Conservation (phyloP, 2,329 filamentous ascomycete genomes). For the Fusarium humuli region DNA sequence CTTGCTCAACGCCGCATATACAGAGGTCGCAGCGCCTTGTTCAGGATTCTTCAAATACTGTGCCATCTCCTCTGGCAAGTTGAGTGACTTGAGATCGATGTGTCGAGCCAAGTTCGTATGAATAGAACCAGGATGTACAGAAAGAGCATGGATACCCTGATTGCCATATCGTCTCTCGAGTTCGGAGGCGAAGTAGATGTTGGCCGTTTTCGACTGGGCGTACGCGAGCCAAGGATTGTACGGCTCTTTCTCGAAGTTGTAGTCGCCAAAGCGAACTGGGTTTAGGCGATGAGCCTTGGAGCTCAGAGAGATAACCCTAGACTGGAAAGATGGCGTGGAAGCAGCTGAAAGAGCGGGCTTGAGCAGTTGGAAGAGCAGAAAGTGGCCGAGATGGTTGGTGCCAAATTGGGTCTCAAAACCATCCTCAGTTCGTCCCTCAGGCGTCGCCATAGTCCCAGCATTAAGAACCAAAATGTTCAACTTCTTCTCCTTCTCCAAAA, state of each 20-base stretch:
- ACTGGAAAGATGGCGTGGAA: slow-evolving; percentile 54
- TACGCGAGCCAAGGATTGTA: slow-evolving; percentile 35
- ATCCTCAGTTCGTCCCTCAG: slow-evolving; percentile 14
- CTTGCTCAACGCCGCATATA: slow-evolving; percentile 5
- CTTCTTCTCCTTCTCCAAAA: neutral
- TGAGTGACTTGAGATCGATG: neutral
- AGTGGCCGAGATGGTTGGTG: slow-evolving; percentile 46
- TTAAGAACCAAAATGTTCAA: slow-evolving; percentile 20
- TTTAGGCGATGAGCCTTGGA: slow-evolving; percentile 54
- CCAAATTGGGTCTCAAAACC: slow-evolving; percentile 45
- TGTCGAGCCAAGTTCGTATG: slow-evolving; percentile 8
- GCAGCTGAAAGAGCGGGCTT: slow-evolving; percentile 56
- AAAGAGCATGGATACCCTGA: slow-evolving; percentile 20
- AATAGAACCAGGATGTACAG: slow-evolving; percentile 28
- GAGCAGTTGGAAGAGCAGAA: slow-evolving; percentile 52
- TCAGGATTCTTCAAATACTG: neutral
- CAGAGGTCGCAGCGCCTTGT: slow-evolving; percentile 14
- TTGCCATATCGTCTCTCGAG: slow-evolving; percentile 26
- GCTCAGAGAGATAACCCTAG: slow-evolving; percentile 60
- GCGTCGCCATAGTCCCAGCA: slow-evolving; percentile 25
- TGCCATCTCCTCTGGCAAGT: neutral
- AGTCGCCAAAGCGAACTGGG: slow-evolving; percentile 25
- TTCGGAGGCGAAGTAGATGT: slow-evolving; percentile 37
- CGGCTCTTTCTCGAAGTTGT: slow-evolving; percentile 22
- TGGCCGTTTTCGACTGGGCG: slow-evolving; percentile 36